Evolutionary conservation across 768 basidiomycete genomes (phyloP).

Genomic region (Podaxis carcinomalis): DNA sequence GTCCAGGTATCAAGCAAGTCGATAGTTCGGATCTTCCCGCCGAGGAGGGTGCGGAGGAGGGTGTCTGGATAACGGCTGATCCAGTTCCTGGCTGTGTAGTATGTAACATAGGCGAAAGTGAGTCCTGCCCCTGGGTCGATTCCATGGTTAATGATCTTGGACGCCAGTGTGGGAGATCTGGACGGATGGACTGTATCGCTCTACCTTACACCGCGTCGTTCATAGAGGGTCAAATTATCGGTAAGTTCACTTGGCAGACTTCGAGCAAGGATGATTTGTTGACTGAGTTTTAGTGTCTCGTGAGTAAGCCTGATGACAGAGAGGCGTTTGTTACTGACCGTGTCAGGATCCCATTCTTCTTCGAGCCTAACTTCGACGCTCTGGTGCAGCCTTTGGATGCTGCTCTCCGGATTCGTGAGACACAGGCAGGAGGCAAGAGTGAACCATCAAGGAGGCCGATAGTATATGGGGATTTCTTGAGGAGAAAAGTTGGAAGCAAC

Average conservation of each 20-base stretch:
- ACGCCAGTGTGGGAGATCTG: conserved; percentile 85
- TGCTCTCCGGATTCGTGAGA: conserved; percentile 38
- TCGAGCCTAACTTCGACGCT: conserved; percentile 85
- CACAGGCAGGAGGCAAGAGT: conserved; percentile 9
- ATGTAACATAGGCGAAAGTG: conserved; percentile 91
- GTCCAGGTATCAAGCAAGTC: conserved; percentile 28
- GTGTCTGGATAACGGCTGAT: conserved; percentile 80
- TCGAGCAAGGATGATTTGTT: neutral
- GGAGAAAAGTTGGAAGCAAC: conserved; percentile 69
- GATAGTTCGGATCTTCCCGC: conserved; percentile 34
- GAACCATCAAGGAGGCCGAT: conserved; percentile 34
- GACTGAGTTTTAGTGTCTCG: conserved; percentile 54
- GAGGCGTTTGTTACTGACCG: neutral
- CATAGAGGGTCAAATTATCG: conserved; percentile 72
- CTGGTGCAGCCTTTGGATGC: conserved; percentile 60
- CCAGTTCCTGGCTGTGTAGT: conserved; percentile 82
- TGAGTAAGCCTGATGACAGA: conserved; percentile 30
- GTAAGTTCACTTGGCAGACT: conserved; percentile 23
- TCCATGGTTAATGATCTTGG: neutral
- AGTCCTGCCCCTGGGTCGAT: conserved; percentile 20
- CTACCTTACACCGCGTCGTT: conserved; percentile 87
- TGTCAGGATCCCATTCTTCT: conserved; percentile 84
- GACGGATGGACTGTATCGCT: conserved; percentile 80
- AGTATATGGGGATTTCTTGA: conserved; percentile 76
- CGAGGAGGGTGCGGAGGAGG: conserved; percentile 54